These are phyloP conservation scores for Gynochthodes officinalis DNA, from an alignment of 257 asterid species.

Conservation along the genomic window DNA sequence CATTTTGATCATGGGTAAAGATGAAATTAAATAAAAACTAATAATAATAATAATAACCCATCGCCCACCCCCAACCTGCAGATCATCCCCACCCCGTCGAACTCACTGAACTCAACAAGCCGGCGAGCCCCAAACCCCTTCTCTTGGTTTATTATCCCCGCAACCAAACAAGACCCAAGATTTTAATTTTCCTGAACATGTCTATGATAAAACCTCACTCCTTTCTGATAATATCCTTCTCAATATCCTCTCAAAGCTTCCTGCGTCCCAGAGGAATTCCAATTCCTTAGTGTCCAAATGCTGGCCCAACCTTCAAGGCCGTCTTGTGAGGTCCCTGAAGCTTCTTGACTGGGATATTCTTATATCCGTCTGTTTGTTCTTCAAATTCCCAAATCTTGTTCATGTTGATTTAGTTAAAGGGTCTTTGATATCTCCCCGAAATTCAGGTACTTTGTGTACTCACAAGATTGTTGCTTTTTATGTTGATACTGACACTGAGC, in stretches of 20 bases:
- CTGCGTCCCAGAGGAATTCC: slow-evolving; percentile 51
- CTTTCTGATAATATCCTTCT: slow-evolving; percentile 70
- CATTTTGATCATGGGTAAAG: no score
- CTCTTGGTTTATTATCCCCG: slow-evolving; percentile 24
- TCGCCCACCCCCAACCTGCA: no score
- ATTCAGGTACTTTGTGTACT: slow-evolving; percentile 44
- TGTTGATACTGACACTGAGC: slow-evolving; percentile 36
- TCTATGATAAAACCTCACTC: slow-evolving; percentile 58
- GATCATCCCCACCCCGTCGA: no score
- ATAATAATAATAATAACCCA: no score
- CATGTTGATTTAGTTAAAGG: slow-evolving; percentile 58
- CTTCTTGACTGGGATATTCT: slow-evolving; percentile 81
- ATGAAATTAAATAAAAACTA: no score
- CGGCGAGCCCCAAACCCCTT: slow-evolving; percentile 21
- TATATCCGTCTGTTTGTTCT: slow-evolving; percentile 55
- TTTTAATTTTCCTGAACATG: slow-evolving; percentile 33
- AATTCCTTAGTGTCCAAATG: slow-evolving; percentile 65
- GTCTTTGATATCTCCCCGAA: slow-evolving; percentile 38
- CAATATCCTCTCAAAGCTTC: slow-evolving; percentile 54
- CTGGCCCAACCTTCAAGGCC: slow-evolving; percentile 84
- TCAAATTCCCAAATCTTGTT: slow-evolving; percentile 70
- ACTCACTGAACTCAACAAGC: slow-evolving; percentile 27
- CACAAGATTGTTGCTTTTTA: slow-evolving; percentile 38
- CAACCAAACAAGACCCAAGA: slow-evolving; percentile 34
- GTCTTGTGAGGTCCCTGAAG: slow-evolving; percentile 67